Base-by-base conservation (phyloP, 306 rosid genomes). In the Pyrus communis region DNA sequence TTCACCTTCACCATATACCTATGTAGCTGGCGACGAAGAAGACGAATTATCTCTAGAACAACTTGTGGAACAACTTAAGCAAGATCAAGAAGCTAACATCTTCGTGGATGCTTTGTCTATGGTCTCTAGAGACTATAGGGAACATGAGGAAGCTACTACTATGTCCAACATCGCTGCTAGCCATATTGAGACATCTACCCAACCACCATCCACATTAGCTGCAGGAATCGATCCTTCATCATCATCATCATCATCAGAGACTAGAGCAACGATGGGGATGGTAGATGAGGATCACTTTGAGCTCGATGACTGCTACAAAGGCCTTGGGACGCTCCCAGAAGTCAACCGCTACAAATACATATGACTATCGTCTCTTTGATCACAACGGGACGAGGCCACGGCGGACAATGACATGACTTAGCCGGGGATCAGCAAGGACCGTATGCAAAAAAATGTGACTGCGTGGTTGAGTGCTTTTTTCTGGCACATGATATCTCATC, bases 271-370 rank as follows among this genome's bases (percentile, higher is more conserved):
- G 28, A 9, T 13, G 67, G 8, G 19, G 77, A 27, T 2, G 25
- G 11, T 3, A 2, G 65, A 54, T 12, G 68, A 73, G 51, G 64
- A 68, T 71, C 67, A 69, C 35, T 45, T 77, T 9, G 62, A 77
- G 43, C 4, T 31, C 13, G 75, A 33, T 33, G 70, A 70, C 14
- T 77, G 54, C 46, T 87, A 31, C 11, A 63, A 38, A 10, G 63
- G 62, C 59, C 82, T 82, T 54, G 86, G 57, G 21, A 74, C 38
- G 21, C 73, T 81, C 21, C 73, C 81, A 0, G 86, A 86, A 45
- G 74, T 70, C 10, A 46, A 62, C 19, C 58, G 6, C 7, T 51
- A 69, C 12, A 42, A 59, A 3, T 31, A 18, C 23, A 0, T 61
- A 8, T 75, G 7, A 22, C 55, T 14, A 5, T 28, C 33, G 5